Percentiles rank a stretch among this genome's conserved stretches.
These are phyloP conservation scores for Backusella sp. DNA, from an alignment of 192 early-diverging fungal genomes.

Conservation along the genomic window DNA sequence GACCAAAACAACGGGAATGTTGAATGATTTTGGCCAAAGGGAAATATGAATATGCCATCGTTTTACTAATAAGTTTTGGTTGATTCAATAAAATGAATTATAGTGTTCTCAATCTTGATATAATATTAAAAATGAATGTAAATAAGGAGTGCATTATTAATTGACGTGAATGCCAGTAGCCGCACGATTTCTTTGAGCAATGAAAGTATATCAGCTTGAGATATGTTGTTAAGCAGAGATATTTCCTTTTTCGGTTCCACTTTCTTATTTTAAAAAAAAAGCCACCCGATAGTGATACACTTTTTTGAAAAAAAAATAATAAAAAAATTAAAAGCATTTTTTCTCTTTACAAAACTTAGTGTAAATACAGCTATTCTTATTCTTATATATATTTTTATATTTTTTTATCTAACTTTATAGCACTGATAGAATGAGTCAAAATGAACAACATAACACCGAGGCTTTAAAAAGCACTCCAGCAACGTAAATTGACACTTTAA, in stretches of 20 bases:
- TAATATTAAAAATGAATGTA: not conserved
- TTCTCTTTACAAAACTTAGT: not conserved
- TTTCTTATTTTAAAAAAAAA: not conserved
- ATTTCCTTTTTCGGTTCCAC: not conserved
- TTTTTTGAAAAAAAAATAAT: not conserved
- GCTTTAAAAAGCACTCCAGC: not conserved
- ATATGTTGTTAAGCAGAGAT: not conserved
- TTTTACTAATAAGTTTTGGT: too few relatives aligned
- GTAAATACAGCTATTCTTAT: not conserved
- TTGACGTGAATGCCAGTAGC: not conserved
- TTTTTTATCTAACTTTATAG: not conserved
- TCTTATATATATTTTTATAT: not conserved
- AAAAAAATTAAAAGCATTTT: not conserved
- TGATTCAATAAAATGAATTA: too few relatives aligned
- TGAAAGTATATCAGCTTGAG: too few relatives aligned
- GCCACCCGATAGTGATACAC: not conserved
- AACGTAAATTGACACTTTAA: not conserved
- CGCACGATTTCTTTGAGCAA: not conserved
- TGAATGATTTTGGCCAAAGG: too few relatives aligned
- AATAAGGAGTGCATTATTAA: not conserved
- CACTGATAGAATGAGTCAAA: slow-evolving; percentile 2
- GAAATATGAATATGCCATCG: too few relatives aligned
- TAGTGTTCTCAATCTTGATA: too few relatives aligned
- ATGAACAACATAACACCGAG: not conserved
- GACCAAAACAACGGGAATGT: too few relatives aligned